Conservation (phyloP, 495 filamentous ascomycete genomes). For the Penicillium roqueforti region DNA sequence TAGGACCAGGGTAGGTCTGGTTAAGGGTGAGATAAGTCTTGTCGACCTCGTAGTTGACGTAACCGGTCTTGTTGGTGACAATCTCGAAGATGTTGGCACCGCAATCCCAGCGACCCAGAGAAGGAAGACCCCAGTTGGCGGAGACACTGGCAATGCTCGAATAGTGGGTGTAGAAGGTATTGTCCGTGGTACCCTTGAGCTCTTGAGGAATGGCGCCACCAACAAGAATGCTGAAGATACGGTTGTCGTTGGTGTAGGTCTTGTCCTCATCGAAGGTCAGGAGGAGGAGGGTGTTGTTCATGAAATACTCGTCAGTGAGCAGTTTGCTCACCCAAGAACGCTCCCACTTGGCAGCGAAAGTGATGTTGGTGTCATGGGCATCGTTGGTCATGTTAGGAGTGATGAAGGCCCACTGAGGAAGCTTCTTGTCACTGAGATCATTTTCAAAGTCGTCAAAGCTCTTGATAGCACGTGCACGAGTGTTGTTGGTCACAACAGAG, state of each 20-base stretch:
- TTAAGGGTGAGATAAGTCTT: slow-evolving; percentile 43
- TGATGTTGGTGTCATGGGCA: slow-evolving; percentile 65
- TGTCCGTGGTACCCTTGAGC: slow-evolving; percentile 58
- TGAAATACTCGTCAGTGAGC: slow-evolving; percentile 60
- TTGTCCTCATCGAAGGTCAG: slow-evolving; percentile 63
- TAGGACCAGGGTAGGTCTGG: slow-evolving; percentile 43
- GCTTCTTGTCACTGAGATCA: slow-evolving; percentile 50
- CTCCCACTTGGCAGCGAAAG: slow-evolving; percentile 55
- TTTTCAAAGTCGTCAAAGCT: slow-evolving; percentile 59
- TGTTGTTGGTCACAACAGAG: slow-evolving; percentile 48
- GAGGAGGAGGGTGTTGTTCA: slow-evolving; percentile 44
- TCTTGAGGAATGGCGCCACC: slow-evolving; percentile 57
- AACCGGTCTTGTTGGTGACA: slow-evolving; percentile 55
- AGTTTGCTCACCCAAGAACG: slow-evolving; percentile 57
- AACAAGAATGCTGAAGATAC: slow-evolving; percentile 56
- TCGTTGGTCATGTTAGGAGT: slow-evolving; percentile 39
- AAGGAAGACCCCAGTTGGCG: slow-evolving; percentile 65
- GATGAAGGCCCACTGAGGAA: slow-evolving; percentile 72
- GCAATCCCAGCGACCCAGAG: slow-evolving; percentile 66
- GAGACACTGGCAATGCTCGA: slow-evolving; percentile 60
- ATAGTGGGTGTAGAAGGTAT: slow-evolving; percentile 71
- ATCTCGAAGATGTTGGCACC: slow-evolving; percentile 65
- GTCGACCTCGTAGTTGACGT: slow-evolving; percentile 49
- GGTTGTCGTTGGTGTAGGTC: slow-evolving; percentile 52
- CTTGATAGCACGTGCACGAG: slow-evolving; percentile 58